These are phyloP conservation scores for Cercophora newfieldiana DNA, from an alignment of 495 filamentous ascomycete genomes.

Conservation along the genomic window DNA sequence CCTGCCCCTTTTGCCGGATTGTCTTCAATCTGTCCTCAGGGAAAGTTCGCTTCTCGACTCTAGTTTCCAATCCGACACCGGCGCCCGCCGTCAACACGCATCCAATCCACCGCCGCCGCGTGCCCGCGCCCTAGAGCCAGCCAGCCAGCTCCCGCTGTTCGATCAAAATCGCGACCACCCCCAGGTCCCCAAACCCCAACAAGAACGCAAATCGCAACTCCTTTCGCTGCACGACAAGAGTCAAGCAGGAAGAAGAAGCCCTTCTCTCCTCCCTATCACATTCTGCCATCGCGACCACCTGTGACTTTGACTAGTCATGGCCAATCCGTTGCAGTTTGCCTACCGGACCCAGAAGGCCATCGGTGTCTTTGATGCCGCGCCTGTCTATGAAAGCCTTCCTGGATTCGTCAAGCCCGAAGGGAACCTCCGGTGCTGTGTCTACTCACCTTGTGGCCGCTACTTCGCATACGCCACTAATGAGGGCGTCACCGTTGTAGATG, in stretches of 20 bases:
- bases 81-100: conserved; percentile 9
- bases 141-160: conserved; percentile 3
- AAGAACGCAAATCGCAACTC: not conserved
- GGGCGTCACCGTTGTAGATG: conserved; percentile 79
- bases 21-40: not conserved
- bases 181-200: conserved; percentile 1
- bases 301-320: conserved; percentile 89
- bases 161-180: conserved; percentile 2
- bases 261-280: conserved; percentile 10
- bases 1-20: not conserved
- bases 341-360: conserved; percentile 96
- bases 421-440: conserved; percentile 88
- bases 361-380: conserved; percentile 86
- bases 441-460: conserved; percentile 92
- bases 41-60: not conserved
- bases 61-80: conserved; percentile 10
- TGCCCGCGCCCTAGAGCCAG: conserved; percentile 1
- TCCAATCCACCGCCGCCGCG: not conserved
- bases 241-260: conserved; percentile 25
- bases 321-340: conserved; percentile 84
- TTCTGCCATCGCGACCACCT: conserved; percentile 45
- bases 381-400: conserved; percentile 80
- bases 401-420: conserved; percentile 90
- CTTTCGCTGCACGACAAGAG: conserved; percentile 15
- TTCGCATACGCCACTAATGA: conserved; percentile 93